These are phyloP conservation scores for Testicularia cyperi DNA, from an alignment of 1,284 basidiomycete species.

Conservation along the genomic window DNA sequence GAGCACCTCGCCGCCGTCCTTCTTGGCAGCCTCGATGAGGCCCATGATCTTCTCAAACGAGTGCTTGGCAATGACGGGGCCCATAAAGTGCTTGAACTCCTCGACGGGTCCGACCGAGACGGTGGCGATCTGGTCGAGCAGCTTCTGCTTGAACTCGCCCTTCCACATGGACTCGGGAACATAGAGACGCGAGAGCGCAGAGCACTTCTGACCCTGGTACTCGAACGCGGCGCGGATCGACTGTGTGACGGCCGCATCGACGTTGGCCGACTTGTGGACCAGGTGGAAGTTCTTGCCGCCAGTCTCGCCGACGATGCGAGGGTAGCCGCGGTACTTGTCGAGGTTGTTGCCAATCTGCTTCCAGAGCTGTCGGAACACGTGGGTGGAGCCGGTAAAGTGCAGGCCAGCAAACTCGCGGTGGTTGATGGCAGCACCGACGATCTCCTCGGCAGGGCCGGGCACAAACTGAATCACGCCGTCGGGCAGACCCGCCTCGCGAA, in stretches of 20 bases:
- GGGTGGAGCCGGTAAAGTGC: slow-evolving; percentile 96
- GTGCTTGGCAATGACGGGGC: slow-evolving; percentile 85
- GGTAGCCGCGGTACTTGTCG: slow-evolving; percentile 74
- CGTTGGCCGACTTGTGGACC: slow-evolving; percentile 81
- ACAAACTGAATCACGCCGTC: slow-evolving; percentile 95
- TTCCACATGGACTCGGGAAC: slow-evolving; percentile 85
- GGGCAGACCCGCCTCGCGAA: slow-evolving; percentile 90
- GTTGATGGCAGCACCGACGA: slow-evolving; percentile 63
- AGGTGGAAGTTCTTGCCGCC: slow-evolving; percentile 99
- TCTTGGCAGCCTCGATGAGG: slow-evolving; percentile 85
- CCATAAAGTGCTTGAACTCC: slow-evolving; percentile 85
- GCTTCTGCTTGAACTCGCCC: slow-evolving; percentile 78
- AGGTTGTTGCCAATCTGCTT: slow-evolving; percentile 84
- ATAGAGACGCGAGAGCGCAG: slow-evolving; percentile 87
- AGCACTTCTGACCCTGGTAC: slow-evolving; percentile 98
- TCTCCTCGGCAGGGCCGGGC: slow-evolving; percentile 64
- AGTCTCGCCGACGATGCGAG: slow-evolving; percentile 87
- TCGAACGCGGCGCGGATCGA: slow-evolving; percentile 88
- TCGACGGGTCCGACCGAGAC: slow-evolving; percentile 80
- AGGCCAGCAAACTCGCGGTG: slow-evolving; percentile 82
- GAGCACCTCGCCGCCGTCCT: slow-evolving; percentile 82
- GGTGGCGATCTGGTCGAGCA: slow-evolving; percentile 74
- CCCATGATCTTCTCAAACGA: slow-evolving; percentile 85
- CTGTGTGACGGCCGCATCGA: slow-evolving; percentile 84
- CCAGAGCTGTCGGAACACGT: slow-evolving; percentile 86